Percentiles rank a stretch among this genome's conserved stretches.
Evolutionary conservation across 148 eudicot genomes (phyloP).

Genomic region (Amaranthus hypochondriacus): DNA sequence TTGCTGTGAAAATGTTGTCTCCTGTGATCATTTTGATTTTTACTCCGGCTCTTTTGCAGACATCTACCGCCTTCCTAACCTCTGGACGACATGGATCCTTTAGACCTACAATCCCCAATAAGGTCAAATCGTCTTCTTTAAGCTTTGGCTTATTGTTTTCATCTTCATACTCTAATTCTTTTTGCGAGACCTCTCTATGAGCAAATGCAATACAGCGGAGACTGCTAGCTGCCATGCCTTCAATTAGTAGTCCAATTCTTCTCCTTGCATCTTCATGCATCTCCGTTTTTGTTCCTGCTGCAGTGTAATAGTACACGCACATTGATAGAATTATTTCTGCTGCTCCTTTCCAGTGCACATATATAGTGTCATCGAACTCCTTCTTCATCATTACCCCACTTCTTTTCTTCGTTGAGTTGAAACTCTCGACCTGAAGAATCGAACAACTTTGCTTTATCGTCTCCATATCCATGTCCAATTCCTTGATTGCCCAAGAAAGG

Average conservation of each 20-base stretch:
- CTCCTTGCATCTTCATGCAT: conserved; percentile 45
- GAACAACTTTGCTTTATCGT: conserved; percentile 37
- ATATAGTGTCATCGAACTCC: conserved; percentile 31
- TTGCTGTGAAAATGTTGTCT: conserved; percentile 79
- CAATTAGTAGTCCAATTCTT: conserved; percentile 47
- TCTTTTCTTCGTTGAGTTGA: conserved; percentile 75
- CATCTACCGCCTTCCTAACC: conserved; percentile 50
- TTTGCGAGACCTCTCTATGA: conserved; percentile 33
- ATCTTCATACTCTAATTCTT: conserved; percentile 23
- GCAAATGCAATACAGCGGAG: conserved; percentile 91
- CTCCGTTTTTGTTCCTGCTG: conserved; percentile 27
- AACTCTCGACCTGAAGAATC: conserved; percentile 62
- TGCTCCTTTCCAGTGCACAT: conserved; percentile 90
- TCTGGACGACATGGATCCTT: conserved; percentile 88
- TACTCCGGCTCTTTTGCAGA: conserved; percentile 67
- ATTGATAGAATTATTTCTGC: conserved; percentile 65
- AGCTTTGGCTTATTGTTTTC: conserved; percentile 31
- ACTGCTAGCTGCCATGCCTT: conserved; percentile 86
- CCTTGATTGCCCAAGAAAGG: conserved; percentile 67
- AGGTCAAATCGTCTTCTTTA: conserved; percentile 45
- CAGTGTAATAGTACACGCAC: conserved; percentile 49
- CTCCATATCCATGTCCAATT: conserved; percentile 60
- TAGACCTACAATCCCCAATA: conserved; percentile 74
- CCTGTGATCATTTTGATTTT: conserved; percentile 82
- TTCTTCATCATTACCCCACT: conserved; percentile 59